A percentile compares a stretch with the other conserved stretches of the same genome.
These are phyloP conservation scores for Linnemannia schmuckeri DNA, from an alignment of 192 early-diverging fungal genomes.

Conservation along the genomic window DNA sequence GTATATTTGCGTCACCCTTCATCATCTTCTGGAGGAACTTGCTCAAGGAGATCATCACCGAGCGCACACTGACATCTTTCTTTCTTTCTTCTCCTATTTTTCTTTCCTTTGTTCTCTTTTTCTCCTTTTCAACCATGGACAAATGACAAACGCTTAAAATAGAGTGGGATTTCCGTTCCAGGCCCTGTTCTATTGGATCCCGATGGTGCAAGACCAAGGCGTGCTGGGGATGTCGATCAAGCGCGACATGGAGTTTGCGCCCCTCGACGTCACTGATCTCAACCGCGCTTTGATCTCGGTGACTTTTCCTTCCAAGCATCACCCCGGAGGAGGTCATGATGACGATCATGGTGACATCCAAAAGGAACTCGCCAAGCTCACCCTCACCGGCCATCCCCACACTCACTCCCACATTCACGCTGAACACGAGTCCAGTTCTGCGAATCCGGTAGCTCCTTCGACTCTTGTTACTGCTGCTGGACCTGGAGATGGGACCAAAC, in stretches of 20 bases:
- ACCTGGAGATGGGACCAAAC: background rate
- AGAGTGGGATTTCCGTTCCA: conserved; percentile 45
- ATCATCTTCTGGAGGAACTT: too few species aligned
- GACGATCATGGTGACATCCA: background rate
- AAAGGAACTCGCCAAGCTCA: background rate
- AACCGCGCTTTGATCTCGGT: conserved; percentile 32
- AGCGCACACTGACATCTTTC: too few species aligned
- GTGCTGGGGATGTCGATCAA: conserved; percentile 38
- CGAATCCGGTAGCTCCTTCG: background rate
- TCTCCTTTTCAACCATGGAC: background rate
- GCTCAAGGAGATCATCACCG: too few species aligned
- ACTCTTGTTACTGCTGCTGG: background rate
- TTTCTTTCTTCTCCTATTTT: too few species aligned
- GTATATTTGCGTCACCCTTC: too few species aligned
- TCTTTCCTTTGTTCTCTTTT: too few species aligned
- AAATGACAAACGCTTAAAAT: background rate
- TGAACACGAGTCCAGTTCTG: background rate
- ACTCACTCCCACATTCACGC: too few species aligned
- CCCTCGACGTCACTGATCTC: conserved; percentile 37
- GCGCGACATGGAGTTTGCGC: conserved; percentile 19
- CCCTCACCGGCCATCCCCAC: background rate
- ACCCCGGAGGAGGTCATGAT: background rate
- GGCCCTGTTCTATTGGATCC: conserved; percentile 37
- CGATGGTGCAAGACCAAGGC: conserved; percentile 29
- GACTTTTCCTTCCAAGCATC: conserved; percentile 5